Percentiles rank a stretch among this genome's conserved stretches.
These are phyloP conservation scores for Colletotrichum tabaci DNA, from an alignment of 2,329 filamentous ascomycete species.

Conservation along the genomic window DNA sequence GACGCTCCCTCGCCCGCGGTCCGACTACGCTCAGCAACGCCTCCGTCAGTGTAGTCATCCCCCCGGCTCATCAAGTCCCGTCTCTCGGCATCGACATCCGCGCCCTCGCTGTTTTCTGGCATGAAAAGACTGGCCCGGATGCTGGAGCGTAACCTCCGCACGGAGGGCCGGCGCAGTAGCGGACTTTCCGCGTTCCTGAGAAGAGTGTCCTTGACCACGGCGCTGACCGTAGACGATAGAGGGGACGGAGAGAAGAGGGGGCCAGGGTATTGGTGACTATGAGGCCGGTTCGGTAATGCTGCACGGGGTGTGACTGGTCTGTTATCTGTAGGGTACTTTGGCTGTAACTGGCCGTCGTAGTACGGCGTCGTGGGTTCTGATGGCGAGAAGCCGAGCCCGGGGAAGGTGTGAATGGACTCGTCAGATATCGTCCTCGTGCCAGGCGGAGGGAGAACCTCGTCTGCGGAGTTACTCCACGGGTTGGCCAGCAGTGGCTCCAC, in stretches of 20 bases:
- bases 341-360: constrained; percentile 47
- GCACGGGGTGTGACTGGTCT: constrained; percentile 43
- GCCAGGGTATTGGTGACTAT: constrained; percentile 59
- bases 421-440: constrained; percentile 56
- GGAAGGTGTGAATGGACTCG: constrained; percentile 52
- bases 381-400: constrained; percentile 45
- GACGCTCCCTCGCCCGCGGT: constrained; percentile 35
- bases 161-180: constrained; percentile 58
- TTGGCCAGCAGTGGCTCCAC: constrained; percentile 59
- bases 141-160: constrained; percentile 63
- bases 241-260: constrained; percentile 73
- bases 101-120: constrained; percentile 58
- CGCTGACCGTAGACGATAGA: constrained; percentile 71
- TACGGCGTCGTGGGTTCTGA: constrained; percentile 53
- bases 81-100: constrained; percentile 42
- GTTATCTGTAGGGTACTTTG: constrained; percentile 42
- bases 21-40: constrained; percentile 30
- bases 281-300: constrained; percentile 45
- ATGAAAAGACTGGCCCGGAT: constrained; percentile 71
- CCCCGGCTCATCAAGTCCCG: constrained; percentile 9
- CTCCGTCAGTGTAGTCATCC: constrained; percentile 11
- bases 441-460: constrained; percentile 50
- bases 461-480: constrained; percentile 59
- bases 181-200: constrained; percentile 61
- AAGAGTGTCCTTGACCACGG: constrained; percentile 70